These are phyloP conservation scores for Trichoderma breve DNA, from an alignment of 2,329 filamentous ascomycete genomes.

Conservation along the genomic window DNA sequence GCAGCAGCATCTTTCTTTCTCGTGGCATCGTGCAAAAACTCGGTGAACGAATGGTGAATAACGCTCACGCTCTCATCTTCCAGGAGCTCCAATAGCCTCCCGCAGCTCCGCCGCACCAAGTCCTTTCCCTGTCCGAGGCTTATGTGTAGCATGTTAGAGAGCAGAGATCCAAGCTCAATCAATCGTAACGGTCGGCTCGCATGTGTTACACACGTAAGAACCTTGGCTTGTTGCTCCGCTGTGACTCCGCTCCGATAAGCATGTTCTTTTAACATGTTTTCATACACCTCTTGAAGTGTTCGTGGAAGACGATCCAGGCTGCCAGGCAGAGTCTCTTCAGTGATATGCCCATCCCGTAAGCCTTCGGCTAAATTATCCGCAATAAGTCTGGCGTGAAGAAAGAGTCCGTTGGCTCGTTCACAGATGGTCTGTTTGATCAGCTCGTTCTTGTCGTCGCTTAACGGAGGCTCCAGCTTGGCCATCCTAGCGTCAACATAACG, in stretches of 20 bases:
- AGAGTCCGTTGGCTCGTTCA: neutral
- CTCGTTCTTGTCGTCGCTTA: neutral
- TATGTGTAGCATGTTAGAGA: neutral
- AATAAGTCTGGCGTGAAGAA: neutral
- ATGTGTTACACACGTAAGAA: neutral
- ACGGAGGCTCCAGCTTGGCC: neutral
- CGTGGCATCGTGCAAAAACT: neutral
- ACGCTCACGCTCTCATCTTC: slow-evolving; percentile 5
- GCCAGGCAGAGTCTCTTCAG: neutral
- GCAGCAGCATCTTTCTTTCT: neutral
- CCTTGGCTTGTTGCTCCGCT: neutral
- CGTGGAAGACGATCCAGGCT: neutral
- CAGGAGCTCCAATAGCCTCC: neutral
- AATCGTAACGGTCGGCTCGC: neutral
- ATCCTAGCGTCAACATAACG: neutral
- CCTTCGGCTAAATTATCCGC: slow-evolving; percentile 1
- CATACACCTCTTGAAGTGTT: neutral
- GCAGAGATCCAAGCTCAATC: neutral
- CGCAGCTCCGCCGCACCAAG: neutral
- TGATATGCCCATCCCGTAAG: neutral
- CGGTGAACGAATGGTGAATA: neutral
- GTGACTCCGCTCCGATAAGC: neutral
- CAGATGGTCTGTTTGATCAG: neutral
- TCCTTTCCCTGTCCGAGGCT: neutral
- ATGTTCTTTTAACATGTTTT: neutral